Evolutionary conservation across 768 basidiomycete genomes (phyloP).

Genomic region (Hemileccinum rubropunctum): DNA sequence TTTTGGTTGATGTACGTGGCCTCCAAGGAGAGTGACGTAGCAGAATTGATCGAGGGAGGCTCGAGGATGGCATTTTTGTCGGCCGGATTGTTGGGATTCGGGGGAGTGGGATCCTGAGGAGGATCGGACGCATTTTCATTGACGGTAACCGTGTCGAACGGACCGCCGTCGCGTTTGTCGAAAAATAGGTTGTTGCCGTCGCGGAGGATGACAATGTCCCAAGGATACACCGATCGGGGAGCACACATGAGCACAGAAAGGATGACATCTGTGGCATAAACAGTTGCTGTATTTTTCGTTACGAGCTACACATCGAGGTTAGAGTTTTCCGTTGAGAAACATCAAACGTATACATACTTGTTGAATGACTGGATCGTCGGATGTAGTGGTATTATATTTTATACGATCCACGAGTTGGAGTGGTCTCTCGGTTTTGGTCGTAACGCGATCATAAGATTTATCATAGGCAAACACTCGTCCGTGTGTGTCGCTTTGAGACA

Average conservation of each 20-base stretch:
- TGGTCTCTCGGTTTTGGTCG: constrained; percentile 87
- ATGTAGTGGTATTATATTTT: constrained; percentile 96
- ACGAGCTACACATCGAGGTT: constrained; percentile 54
- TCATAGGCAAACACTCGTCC: constrained; percentile 93
- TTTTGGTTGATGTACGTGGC: constrained; percentile 99
- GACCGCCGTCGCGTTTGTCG: constrained; percentile 96
- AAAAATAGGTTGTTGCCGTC: constrained; percentile 93
- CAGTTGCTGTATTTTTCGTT: constrained; percentile 72
- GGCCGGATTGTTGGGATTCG: constrained; percentile 73
- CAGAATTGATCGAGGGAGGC: constrained; percentile 84
- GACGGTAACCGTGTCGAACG: constrained; percentile 96
- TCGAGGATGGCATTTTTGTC: constrained; percentile 66
- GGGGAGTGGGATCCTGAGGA: constrained; percentile 76
- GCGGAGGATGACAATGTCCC: constrained; percentile 95
- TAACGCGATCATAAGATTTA: constrained; percentile 92
- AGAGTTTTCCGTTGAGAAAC: constrained; percentile 1
- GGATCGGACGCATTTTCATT: constrained; percentile 98
- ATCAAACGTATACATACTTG: constrained; percentile 48
- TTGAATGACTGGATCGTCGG: constrained; percentile 96
- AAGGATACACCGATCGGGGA: constrained; percentile 92
- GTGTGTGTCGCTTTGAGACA: constrained; percentile 63
- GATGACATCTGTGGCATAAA: constrained; percentile 95
- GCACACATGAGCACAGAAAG: constrained; percentile 96
- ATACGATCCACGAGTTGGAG: constrained; percentile 92
- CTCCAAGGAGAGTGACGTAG: constrained; percentile 90